Percentiles rank a stretch among this genome's conserved stretches.
phyloP scores from a whole-genome alignment of 495 filamentous ascomycete species.

The Neurospora sp. region DNA sequence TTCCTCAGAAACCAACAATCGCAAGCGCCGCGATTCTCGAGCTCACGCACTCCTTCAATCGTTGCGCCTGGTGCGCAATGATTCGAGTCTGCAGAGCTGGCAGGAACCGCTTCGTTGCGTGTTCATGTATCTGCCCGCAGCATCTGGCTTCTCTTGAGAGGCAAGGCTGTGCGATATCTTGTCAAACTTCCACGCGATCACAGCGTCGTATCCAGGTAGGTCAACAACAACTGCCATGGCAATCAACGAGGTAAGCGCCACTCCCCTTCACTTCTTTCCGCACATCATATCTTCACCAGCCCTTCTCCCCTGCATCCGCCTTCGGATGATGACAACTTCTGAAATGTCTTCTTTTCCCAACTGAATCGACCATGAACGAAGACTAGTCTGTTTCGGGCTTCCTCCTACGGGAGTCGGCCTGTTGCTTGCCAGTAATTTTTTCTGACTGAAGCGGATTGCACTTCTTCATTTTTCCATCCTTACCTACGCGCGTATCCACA shows the following conservation, averaged over 20 bases:
- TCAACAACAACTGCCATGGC: not conserved
- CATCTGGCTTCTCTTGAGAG: not conserved
- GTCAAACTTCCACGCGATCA: not conserved
- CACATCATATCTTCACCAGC: not conserved
- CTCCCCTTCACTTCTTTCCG: slow-evolving; percentile 1
- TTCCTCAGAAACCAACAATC: not conserved
- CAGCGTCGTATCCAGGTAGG: slow-evolving; percentile 1
- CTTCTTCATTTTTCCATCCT: slow-evolving; percentile 1
- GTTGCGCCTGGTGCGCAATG: not conserved
- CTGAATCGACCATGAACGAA: slow-evolving; percentile 93
- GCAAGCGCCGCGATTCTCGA: not conserved
- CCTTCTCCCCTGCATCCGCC: slow-evolving; percentile 5
- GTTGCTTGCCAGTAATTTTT: slow-evolving; percentile 98
- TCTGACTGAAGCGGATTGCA: slow-evolving; percentile 44
- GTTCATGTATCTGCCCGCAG: not conserved
- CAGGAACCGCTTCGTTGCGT: not conserved
- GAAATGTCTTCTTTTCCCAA: slow-evolving; percentile 84
- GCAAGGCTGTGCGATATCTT: not conserved
- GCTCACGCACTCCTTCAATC: not conserved
- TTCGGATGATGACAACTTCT: slow-evolving; percentile 70
- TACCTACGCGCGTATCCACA: slow-evolving; percentile 6
- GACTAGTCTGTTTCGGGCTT: slow-evolving; percentile 54
- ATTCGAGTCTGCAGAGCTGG: not conserved
- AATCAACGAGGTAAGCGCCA: slow-evolving; percentile 13
- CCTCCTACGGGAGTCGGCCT: slow-evolving; percentile 57